Base-by-base conservation (phyloP, 257 asterid species). In the Eustoma russellianum region DNA sequence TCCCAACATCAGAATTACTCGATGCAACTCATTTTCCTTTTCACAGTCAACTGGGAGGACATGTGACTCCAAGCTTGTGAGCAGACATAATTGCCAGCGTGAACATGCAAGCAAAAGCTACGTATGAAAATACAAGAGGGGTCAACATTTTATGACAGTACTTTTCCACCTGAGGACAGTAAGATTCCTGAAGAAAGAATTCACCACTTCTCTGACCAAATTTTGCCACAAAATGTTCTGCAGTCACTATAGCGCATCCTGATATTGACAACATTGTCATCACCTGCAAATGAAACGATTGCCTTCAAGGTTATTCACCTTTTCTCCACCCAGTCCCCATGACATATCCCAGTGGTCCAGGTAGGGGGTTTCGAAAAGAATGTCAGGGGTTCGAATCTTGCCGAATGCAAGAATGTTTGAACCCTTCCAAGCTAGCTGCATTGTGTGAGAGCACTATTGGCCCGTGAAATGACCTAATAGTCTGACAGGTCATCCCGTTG, bases 221-320 rank as follows among this genome's bases (percentile, higher is more conserved):
- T 41, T 43, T 18, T 2, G 64, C 86, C 56, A 79, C 69, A 41
- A 34, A 73, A 59, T 72, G 78, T n/a, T 73, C 52, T 12, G 79
- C 76, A 46, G 57, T 56, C 13, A 65, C 70, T 18, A 80, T 78
- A 5, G 83, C 66, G 57, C 74, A 57, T 48, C 73, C 86, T 6
- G 86, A 69, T 53, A 73, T 17, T 59, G 69, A 16, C 59, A 79
- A 5, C 14, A 70, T 28, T 57, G 59, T 5, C 51, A 72, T 53
- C 46, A 64, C 71, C 86, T 79, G 77, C 55, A 45, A 55, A 41
- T 6, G 19, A 33, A 34, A 7, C 2, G 12, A 38, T 7, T 11
- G 12, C 9, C 30, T 24, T 24, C 30, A 24, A 24, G 3, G 30
- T 24, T 24, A 24, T 24, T 24, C 30, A 24, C 30, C 30, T 24